Conservation (phyloP, 495 filamentous ascomycete species). For the Daldinia childiae region DNA sequence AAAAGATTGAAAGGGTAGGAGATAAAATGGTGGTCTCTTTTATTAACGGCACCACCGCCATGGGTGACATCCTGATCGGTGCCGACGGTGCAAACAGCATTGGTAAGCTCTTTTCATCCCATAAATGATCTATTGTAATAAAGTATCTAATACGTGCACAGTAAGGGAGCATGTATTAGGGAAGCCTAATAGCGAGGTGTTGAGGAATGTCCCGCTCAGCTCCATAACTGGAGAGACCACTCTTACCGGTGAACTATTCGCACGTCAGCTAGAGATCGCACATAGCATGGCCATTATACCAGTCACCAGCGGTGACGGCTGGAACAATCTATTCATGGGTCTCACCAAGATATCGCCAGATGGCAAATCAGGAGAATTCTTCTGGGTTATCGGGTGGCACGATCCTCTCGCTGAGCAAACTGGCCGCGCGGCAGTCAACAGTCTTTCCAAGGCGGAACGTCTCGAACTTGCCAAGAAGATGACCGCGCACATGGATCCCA, state of each 20-base stretch:
- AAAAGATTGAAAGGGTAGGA: slow-evolving; percentile 37
- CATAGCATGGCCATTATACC: slow-evolving; percentile 43
- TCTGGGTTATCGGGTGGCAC: slow-evolving; percentile 42
- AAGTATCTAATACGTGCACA: slow-evolving; percentile 11
- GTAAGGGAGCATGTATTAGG: slow-evolving; percentile 50
- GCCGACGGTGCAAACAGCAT: slow-evolving; percentile 51
- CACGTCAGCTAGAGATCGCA: slow-evolving; percentile 43
- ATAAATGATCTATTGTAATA: background rate
- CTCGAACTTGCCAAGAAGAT: slow-evolving; percentile 38
- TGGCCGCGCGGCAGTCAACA: slow-evolving; percentile 22
- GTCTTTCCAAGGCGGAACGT: slow-evolving; percentile 22
- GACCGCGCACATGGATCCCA: slow-evolving; percentile 33
- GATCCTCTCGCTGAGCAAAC: slow-evolving; percentile 36
- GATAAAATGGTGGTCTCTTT: slow-evolving; percentile 41
- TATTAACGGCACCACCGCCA: slow-evolving; percentile 37
- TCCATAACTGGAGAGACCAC: slow-evolving; percentile 42
- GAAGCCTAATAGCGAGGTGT: slow-evolving; percentile 34
- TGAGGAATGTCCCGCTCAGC: slow-evolving; percentile 38
- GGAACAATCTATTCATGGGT: slow-evolving; percentile 39
- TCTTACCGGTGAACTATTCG: slow-evolving; percentile 37
- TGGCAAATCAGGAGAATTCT: slow-evolving; percentile 41
- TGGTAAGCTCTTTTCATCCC: slow-evolving; percentile 16
- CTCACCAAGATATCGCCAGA: slow-evolving; percentile 37
- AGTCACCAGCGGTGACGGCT: slow-evolving; percentile 28
- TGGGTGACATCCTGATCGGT: slow-evolving; percentile 43